These are phyloP conservation scores for Fonsecaea pugnacius DNA, from an alignment of 2,329 filamentous ascomycete species.

Conservation along the genomic window DNA sequence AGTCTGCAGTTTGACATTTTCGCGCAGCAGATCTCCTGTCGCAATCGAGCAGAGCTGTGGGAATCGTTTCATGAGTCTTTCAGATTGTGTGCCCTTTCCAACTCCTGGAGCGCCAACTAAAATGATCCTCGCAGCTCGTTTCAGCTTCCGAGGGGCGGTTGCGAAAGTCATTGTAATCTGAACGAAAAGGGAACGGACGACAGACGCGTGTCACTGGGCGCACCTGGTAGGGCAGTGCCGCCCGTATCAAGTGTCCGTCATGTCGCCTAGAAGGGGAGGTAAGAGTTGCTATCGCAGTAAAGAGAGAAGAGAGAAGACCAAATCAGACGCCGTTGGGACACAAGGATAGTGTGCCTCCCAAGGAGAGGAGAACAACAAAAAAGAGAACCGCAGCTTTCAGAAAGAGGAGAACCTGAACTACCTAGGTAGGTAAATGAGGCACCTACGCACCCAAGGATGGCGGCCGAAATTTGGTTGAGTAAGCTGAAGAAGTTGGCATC, in stretches of 20 bases:
- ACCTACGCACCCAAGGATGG: background rate
- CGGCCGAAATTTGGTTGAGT: constrained; percentile 7
- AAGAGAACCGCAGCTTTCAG: background rate
- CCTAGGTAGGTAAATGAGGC: constrained; percentile 5
- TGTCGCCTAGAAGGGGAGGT: constrained; percentile 5
- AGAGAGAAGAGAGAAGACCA: background rate
- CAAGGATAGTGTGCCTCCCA: background rate
- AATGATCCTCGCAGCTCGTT: constrained; percentile 86
- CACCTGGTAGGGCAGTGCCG: background rate
- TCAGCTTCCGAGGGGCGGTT: constrained; percentile 59
- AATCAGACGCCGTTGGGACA: background rate
- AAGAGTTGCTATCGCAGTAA: background rate
- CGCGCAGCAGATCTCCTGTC: constrained; percentile 87
- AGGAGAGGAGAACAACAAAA: background rate
- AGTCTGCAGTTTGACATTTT: constrained; percentile 88
- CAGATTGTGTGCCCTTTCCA: constrained; percentile 94
- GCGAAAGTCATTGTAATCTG: constrained; percentile 33
- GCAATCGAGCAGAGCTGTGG: constrained; percentile 89
- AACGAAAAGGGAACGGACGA: background rate
- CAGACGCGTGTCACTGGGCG: constrained; percentile 3
- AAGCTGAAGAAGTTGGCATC: constrained; percentile 6
- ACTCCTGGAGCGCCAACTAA: constrained; percentile 95
- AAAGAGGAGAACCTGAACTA: constrained; percentile 4
- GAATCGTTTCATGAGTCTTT: constrained; percentile 82
- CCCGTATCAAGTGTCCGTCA: constrained; percentile 25